These are phyloP conservation scores for Sordariomycetes sp. DNA, from an alignment of 2,329 filamentous ascomycete species.

Conservation along the genomic window DNA sequence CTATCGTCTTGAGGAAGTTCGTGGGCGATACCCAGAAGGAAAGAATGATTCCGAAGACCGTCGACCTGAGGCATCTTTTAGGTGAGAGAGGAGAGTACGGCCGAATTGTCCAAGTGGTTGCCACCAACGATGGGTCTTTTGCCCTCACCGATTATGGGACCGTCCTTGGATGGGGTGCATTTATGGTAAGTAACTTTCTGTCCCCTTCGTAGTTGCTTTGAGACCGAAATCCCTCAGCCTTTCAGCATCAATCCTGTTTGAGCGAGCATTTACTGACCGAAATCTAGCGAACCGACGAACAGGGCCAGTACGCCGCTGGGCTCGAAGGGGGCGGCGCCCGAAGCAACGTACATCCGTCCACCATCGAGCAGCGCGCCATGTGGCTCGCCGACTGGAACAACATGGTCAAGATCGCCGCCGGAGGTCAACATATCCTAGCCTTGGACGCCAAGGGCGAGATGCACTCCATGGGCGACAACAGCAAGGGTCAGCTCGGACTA, in stretches of 20 bases:
- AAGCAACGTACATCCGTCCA: too few relatives aligned
- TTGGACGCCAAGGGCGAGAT: constrained; percentile 48
- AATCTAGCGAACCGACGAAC: too few relatives aligned
- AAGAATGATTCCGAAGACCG: neutral
- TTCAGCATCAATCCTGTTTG: neutral
- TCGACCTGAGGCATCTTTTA: constrained; percentile 1
- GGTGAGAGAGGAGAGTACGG: constrained; percentile 11
- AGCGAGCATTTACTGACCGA: constrained; percentile 17
- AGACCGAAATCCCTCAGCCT: neutral
- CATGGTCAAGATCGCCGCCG: constrained; percentile 47
- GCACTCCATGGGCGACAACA: constrained; percentile 55
- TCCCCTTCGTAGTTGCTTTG: neutral
- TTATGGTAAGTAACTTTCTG: constrained; percentile 29
- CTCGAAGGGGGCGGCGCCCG: too few relatives aligned
- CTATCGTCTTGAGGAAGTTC: constrained; percentile 14
- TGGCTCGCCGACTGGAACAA: constrained; percentile 49
- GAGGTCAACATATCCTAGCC: constrained; percentile 56
- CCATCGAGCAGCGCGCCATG: too few relatives aligned
- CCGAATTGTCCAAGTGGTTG: too few relatives aligned
- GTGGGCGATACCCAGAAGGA: neutral
- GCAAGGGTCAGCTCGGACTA: constrained; percentile 39
- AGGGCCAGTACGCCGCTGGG: too few relatives aligned
- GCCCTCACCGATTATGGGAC: constrained; percentile 58
- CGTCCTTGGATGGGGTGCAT: constrained; percentile 69
- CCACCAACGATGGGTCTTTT: constrained; percentile 61